Base-by-base conservation (phyloP, 495 filamentous ascomycete genomes). In the Tricharina praecox region DNA sequence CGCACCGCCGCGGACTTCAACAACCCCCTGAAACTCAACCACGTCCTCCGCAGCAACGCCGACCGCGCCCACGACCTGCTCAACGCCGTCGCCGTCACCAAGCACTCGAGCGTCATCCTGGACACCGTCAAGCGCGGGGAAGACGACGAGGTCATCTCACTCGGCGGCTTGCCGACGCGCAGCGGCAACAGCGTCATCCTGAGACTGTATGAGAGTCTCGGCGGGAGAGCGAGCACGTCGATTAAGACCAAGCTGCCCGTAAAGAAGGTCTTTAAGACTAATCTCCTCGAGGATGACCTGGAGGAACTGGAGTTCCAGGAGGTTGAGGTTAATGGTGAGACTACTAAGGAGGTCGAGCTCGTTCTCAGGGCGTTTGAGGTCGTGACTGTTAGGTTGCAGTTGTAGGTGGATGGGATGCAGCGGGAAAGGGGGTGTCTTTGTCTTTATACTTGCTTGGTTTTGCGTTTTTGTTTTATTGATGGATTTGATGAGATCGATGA, bases 1-100 rank as follows among this genome's bases (percentile, higher is more conserved):
- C 77, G 82, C 26, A 80, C 82, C 16, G 90, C 81, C 2, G 82
- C 75, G 53, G 81, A 92, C 52, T 95, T 97, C 70, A 95, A 96
- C 60, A 81, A 76, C 54, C 85, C 85, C 3, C 64, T 93, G 37
- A 61, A 62, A 51, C 60, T 63, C 3, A 58, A 46, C 1, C 51
- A 66, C 2, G 47, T 54, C 34, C 4, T 21, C 10, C 20, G 34
- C 5, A 23, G 13, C 8, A 18, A 52, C 16, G 15, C 21, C 2
- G 25, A 10, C 11, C 10, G 20, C n/a, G 44, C 44, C 1, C 13
- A 48, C 20, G 23, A 48, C 26, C 15, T 47, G 19, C 51, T 70
- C 7, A 51, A 65, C 23, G 50, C 61, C 20, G 56, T 67, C 7
- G 50, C 65, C 15, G 45, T 63, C 40, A 56, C 55, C 9, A 56